Evolutionary conservation across 495 filamentous ascomycete species (phyloP).

Genomic region (Aspergillus leporis): DNA sequence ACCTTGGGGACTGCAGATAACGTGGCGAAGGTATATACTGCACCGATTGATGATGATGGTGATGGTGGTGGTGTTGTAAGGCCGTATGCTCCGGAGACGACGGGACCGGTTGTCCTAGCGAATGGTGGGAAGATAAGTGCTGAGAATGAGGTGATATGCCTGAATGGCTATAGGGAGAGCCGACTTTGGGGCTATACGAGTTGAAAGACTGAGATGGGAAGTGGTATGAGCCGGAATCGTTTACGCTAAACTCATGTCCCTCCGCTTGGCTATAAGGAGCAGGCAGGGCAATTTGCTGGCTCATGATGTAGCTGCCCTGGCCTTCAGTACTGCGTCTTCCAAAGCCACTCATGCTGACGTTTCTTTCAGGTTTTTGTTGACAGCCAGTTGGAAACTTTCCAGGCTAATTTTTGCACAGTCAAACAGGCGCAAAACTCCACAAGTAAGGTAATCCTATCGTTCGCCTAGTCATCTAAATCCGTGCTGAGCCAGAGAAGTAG

Average conservation of each 20-base stretch:
- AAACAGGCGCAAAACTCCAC: not conserved
- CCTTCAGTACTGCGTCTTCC: conserved; percentile 38
- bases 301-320: conserved; percentile 40
- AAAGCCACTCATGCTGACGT: conserved; percentile 37
- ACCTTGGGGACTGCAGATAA: conserved; percentile 38
- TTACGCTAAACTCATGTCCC: conserved; percentile 33
- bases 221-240: conserved; percentile 35
- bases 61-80: conserved; percentile 20
- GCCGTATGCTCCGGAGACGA: conserved; percentile 33
- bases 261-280: conserved; percentile 36
- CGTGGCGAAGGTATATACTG: conserved; percentile 40
- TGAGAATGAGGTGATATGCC: conserved; percentile 32
- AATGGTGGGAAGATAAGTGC: conserved; percentile 33
- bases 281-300: conserved; percentile 37
- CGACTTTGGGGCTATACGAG: conserved; percentile 38
- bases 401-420: not conserved
- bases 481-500: not conserved
- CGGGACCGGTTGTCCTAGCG: conserved; percentile 34
- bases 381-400: not conserved
- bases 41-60: conserved; percentile 30
- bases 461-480: not conserved
- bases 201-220: conserved; percentile 39
- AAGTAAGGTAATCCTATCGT: not conserved
- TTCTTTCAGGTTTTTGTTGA: not conserved
- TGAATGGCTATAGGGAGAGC: conserved; percentile 36